Evolutionary conservation across 371 early-diverging fungal species (phyloP), one percentile per base, ranked within the genome.

Genomic region (Syncephalastrum racemosum): DNA sequence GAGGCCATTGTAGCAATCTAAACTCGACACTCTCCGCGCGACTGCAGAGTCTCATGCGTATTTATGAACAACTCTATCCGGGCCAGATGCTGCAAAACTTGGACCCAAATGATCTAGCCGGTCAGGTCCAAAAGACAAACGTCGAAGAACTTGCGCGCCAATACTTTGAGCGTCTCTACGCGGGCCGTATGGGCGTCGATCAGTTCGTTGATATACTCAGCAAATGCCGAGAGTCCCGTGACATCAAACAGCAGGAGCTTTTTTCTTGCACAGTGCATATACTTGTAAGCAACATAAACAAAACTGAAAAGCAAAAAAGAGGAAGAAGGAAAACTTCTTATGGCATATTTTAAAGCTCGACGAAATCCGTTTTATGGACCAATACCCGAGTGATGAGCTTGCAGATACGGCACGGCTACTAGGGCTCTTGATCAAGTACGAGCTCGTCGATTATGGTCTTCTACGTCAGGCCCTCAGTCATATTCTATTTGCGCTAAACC

Each of bases 371-470:
- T 97, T 92, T 65, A 95, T 97, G 58, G 79, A 84, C 23, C 89
- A 91, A 58, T 98, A 97, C 67, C 98, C 97, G 1, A 95, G 94
- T 42, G 88, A 90, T 58, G 92, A 95, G 63, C 81, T 97, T 20
- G 66, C 83, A 13, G 85, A 92, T 43, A 95, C 98, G 0, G 90
- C 91, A 44, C 85, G 86, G 49, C 73, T 98, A 19, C 88, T 98
- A 58, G 98, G 98, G 5, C 73, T 86, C 7, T 66, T 97, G 59
- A 88, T 97, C 18, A 90, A 92, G 53, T 81, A 88, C 41, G 92
- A 91, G 45, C 75, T 96, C 48, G 86, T 95, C 13, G 80, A 89
- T 0, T 84, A 84, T 36, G 77, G 80, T 40, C 83, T 85, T 4
- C 79, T 95, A 49, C 92, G 91, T 15, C 71, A 83, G n/a, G 91